A percentile compares a stretch with the other conserved stretches of the same genome.
Conservation (phyloP, 2,329 filamentous ascomycete species). For the Aspergillus sp. region DNA sequence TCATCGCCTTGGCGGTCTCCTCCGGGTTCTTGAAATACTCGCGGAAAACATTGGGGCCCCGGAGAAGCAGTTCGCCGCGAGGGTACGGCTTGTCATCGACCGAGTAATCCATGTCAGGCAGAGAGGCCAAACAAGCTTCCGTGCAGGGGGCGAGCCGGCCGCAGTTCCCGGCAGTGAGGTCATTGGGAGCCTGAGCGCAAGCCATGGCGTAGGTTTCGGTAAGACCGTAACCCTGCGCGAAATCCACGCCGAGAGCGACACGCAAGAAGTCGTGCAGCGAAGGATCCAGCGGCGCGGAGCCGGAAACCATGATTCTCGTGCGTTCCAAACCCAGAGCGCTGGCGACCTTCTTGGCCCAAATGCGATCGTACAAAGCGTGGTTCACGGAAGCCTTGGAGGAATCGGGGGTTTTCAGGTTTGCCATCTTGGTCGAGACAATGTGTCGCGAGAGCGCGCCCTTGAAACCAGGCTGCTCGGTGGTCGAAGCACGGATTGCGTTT, state of each 20-base stretch:
- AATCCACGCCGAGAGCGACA: slow-evolving; percentile 73
- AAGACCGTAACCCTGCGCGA: slow-evolving; percentile 87
- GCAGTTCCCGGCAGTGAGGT: slow-evolving; percentile 78
- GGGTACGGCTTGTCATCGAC: slow-evolving; percentile 84
- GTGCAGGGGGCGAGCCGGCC: slow-evolving; percentile 66
- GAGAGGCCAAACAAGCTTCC: slow-evolving; percentile 80
- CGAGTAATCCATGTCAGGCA: slow-evolving; percentile 92
- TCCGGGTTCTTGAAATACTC: slow-evolving; percentile 90
- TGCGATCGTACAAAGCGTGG: slow-evolving; percentile 57
- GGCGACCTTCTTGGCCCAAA: slow-evolving; percentile 87
- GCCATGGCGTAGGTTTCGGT: slow-evolving; percentile 88
- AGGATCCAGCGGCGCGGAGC: slow-evolving; percentile 87
- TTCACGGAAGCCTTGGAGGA: slow-evolving; percentile 68
- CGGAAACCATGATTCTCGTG: slow-evolving; percentile 73
- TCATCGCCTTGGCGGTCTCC: slow-evolving; percentile 79
- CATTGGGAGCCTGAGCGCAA: slow-evolving; percentile 66
- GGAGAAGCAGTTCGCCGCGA: slow-evolving; percentile 82
- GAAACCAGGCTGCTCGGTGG: slow-evolving; percentile 74
- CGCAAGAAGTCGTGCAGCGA: slow-evolving; percentile 85
- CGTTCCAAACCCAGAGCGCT: slow-evolving; percentile 79
- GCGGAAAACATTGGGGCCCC: slow-evolving; percentile 75
- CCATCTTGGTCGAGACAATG: slow-evolving; percentile 76
- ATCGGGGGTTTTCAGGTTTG: slow-evolving; percentile 68
- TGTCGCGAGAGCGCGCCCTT: slow-evolving; percentile 78
- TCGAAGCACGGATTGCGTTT: slow-evolving; percentile 74